Evolutionary conservation across 2,329 filamentous ascomycete genomes (phyloP).

Genomic region (Exophiala oligosperma): DNA sequence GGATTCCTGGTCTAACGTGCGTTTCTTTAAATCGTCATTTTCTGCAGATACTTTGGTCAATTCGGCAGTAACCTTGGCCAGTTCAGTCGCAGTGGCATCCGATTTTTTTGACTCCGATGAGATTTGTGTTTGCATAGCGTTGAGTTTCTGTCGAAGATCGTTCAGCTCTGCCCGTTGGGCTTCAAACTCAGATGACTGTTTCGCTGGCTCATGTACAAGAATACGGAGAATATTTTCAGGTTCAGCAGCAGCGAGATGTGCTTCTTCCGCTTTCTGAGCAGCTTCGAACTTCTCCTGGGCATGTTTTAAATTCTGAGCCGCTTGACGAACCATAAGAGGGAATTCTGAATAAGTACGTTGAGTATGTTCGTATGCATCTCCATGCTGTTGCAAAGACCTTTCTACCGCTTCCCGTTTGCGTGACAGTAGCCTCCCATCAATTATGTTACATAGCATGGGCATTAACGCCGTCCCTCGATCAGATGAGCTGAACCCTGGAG

Average conservation of each 20-base stretch:
- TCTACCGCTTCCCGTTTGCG: conserved; percentile 1
- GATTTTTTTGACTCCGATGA: neutral
- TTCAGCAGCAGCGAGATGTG: neutral
- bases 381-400: neutral
- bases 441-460: neutral
- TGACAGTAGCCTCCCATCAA: neutral
- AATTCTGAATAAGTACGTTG: conserved; percentile 1
- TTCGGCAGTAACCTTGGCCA: neutral
- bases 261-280: conserved; percentile 1
- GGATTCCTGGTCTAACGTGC: neutral
- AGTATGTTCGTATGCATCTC: conserved; percentile 4
- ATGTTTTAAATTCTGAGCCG: neutral
- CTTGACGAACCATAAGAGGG: conserved; percentile 14
- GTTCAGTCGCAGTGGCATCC: neutral
- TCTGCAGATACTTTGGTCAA: neutral
- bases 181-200: neutral
- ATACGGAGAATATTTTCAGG: neutral
- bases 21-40: neutral
- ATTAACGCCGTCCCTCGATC: conserved; percentile 3
- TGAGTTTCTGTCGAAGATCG: neutral
- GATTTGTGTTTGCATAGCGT: neutral
- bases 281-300: conserved; percentile 1
- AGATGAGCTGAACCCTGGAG: neutral
- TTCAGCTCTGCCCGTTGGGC: neutral
- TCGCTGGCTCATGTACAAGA: neutral